phyloP scores from a whole-genome alignment of 352 stramenopile species.

The Aphanomyces euteiches region DNA sequence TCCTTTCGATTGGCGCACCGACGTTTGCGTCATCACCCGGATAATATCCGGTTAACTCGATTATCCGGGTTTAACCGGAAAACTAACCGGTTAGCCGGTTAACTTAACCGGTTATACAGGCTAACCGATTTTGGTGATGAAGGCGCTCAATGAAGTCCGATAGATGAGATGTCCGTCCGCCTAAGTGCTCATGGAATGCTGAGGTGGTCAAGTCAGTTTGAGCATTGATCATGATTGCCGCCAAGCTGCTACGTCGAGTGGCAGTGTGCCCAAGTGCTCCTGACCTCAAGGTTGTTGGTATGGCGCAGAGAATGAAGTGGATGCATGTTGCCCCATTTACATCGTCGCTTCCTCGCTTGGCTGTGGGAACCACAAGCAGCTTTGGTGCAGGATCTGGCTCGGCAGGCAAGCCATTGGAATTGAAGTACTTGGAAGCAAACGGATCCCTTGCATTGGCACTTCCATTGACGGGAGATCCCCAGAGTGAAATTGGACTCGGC shows the following conservation, averaged over 20 bases:
- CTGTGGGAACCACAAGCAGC: conserved; percentile 13
- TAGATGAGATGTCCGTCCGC: background rate
- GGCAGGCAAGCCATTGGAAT: conserved; percentile 44
- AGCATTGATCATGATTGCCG: conserved; percentile 11
- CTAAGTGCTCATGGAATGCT: background rate
- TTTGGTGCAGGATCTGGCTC: conserved; percentile 22
- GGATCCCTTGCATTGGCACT: conserved; percentile 71
- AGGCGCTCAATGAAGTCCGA: conserved; percentile 1
- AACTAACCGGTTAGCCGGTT: background rate
- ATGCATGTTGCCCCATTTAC: background rate
- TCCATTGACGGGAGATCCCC: conserved; percentile 54
- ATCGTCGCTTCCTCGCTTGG: background rate
- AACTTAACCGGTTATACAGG: background rate
- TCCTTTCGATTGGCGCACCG: conserved; percentile 7
- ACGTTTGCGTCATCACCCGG: conserved; percentile 8
- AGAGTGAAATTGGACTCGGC: conserved; percentile 40
- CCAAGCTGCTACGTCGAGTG: conserved; percentile 2
- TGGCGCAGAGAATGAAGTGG: background rate
- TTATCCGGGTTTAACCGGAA: background rate
- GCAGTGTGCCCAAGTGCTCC: background rate
- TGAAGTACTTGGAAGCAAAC: conserved; percentile 75
- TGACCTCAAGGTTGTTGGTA: background rate
- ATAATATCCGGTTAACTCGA: background rate
- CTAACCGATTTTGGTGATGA: too few relatives aligned
- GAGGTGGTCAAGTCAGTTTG: conserved; percentile 15